Evolutionary conservation across 441 rosid species (phyloP).

Genomic region (Kokia cookei): DNA sequence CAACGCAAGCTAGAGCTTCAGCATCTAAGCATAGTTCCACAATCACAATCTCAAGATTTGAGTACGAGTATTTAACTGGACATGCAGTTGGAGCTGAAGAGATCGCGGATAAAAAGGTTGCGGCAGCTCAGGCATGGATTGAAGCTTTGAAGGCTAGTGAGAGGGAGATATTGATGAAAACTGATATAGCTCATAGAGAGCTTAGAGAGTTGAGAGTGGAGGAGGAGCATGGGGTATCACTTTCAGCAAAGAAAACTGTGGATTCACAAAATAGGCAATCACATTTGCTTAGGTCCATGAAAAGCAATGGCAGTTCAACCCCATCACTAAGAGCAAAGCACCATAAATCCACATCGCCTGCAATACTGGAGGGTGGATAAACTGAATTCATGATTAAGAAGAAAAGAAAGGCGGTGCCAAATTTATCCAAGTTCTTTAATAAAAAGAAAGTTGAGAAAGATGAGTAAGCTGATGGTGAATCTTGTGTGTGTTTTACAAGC

Average conservation of each 20-base stretch:
- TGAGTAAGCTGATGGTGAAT: neutral
- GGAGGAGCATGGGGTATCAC: constrained; percentile 47
- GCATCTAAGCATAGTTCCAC: constrained; percentile 33
- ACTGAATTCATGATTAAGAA: constrained; percentile 39
- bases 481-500: neutral
- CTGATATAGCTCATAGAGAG: constrained; percentile 39
- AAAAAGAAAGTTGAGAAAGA: constrained; percentile 25
- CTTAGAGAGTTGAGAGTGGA: constrained; percentile 40
- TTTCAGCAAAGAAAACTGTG: constrained; percentile 33
- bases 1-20: constrained; percentile 43
- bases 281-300: constrained; percentile 25
- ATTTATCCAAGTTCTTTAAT: constrained; percentile 43
- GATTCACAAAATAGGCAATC: constrained; percentile 16
- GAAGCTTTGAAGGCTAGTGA: constrained; percentile 76
- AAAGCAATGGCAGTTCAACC: constrained; percentile 27
- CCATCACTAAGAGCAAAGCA: constrained; percentile 35
- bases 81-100: constrained; percentile 61
- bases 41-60: constrained; percentile 66
- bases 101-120: constrained; percentile 72
- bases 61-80: constrained; percentile 69
- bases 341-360: constrained; percentile 44
- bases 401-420: constrained; percentile 54
- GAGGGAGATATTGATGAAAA: constrained; percentile 57
- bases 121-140: constrained; percentile 83
- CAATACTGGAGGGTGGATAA: constrained; percentile 27